Base-by-base conservation (phyloP, 352 stramenopile species). In the Aphanomyces euteiches region DNA sequence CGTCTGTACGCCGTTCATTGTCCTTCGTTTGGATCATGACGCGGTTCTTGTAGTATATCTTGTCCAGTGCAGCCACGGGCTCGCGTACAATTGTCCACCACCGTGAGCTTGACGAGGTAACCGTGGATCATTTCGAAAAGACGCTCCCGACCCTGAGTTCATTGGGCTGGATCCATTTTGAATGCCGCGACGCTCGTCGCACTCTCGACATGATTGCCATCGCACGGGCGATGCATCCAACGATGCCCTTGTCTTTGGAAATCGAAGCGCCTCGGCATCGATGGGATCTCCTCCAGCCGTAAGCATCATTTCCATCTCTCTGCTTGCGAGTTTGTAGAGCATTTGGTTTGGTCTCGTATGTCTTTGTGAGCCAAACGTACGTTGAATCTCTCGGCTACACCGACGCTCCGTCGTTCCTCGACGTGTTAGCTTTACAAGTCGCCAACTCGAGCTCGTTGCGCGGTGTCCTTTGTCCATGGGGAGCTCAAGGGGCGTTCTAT, bases 381-480 rank as follows among this genome's bases (percentile, higher is more conserved):
- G 39, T 66, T n/a, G 53, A 38, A 13, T 48, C 58, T 6, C 39
- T 66, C 15, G 58, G 58, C 34, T 36, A 53, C 38, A 6, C 38
- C 19, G n/a, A 12, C 39, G 58, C 58, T 6, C 34, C 3, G 7
- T 15, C 36, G 3, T 66, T 66, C 39, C 40, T 48, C 15, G 3
- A 53, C 7, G 12, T 7, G 8, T 19, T 66, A n/a, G 0, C n/a
- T 10, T 8, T 38, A 10, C 39, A 36, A 13, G 7, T 7, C 37
- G 15, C 34, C 8, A 21, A 28, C 28, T 28, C 28, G 1, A 28
- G 28, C 28, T 28, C 28, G 28, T 28, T 28, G 28, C 28, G 28
- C 28, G 80, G 75, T n/a, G 75, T 90, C 56, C 80, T 93, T 43
- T 90, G 81, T 71, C 84, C 86, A 3, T 92, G 86, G 82, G 83